A percentile compares a stretch with the other conserved stretches of the same genome.
Evolutionary conservation across 306 rosid genomes (phyloP).

Genomic region (Pueraria montana): DNA sequence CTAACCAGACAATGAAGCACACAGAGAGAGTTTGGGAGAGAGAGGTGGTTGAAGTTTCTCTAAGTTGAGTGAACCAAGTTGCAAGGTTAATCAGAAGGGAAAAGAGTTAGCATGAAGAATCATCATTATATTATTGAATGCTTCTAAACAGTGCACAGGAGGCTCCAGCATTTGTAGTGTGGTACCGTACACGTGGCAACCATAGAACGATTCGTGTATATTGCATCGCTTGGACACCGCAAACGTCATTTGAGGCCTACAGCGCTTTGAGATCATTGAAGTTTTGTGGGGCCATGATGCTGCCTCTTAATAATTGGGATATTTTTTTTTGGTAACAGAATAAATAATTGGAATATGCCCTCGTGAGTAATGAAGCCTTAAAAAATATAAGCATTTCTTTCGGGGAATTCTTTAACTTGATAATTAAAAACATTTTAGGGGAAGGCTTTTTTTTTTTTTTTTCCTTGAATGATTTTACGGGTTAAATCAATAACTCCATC

Average conservation of each 20-base stretch:
- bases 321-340: neutral
- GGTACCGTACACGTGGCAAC: constrained; percentile 50
- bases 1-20: constrained; percentile 37
- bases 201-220: constrained; percentile 18
- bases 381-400: neutral
- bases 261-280: neutral
- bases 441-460: neutral
- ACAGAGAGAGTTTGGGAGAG: neutral
- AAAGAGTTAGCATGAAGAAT: neutral
- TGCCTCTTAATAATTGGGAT: neutral
- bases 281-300: constrained; percentile 20
- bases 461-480: neutral
- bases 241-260: constrained; percentile 34
- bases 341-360: constrained; percentile 41
- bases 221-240: constrained; percentile 40
- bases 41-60: neutral
- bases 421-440: neutral
- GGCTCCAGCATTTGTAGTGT: neutral
- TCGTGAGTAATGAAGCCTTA: neutral
- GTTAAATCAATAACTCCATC: neutral
- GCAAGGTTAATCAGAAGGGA: neutral
- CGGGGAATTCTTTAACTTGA: neutral
- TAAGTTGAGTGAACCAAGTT: constrained; percentile 14
- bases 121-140: neutral
- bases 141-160: neutral